phyloP scores from a whole-genome alignment of 345 rosid genomes.

The Salix brachista region DNA sequence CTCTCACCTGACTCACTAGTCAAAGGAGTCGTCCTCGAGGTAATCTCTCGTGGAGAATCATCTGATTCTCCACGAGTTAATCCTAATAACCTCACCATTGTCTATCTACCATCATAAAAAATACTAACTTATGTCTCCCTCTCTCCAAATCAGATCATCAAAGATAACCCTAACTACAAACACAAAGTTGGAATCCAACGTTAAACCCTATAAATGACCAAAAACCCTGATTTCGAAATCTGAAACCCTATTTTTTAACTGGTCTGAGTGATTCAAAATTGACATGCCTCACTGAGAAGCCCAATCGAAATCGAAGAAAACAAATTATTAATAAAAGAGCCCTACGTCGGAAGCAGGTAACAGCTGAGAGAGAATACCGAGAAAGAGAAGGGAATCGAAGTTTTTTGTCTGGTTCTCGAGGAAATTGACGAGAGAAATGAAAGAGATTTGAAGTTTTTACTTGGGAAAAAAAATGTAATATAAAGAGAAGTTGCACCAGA shows the following conservation, averaged over 20 bases:
- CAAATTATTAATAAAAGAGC: too few species aligned
- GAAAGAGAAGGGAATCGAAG: background rate
- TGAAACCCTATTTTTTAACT: background rate
- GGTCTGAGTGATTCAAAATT: background rate
- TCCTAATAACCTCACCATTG: constrained; percentile 87
- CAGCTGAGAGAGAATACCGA: background rate
- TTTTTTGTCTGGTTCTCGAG: background rate
- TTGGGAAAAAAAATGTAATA: background rate
- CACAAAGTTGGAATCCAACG: background rate
- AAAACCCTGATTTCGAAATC: background rate
- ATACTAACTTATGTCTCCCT: background rate
- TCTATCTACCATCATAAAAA: constrained; percentile 44
- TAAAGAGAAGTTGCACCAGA: background rate
- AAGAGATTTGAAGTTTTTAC: background rate
- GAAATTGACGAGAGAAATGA: background rate
- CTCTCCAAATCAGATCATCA: background rate
- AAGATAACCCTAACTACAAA: background rate
- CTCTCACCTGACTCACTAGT: constrained; percentile 81
- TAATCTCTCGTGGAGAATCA: constrained; percentile 88
- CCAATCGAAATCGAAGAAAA: background rate
- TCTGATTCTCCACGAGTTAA: constrained; percentile 64
- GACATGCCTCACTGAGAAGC: background rate
- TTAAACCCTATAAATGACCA: background rate
- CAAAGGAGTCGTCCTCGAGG: constrained; percentile 51
- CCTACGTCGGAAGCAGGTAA: background rate